These are phyloP conservation scores for Kingdonia uniflora DNA, from an alignment of 164 flowering plant genomes.

Conservation along the genomic window DNA sequence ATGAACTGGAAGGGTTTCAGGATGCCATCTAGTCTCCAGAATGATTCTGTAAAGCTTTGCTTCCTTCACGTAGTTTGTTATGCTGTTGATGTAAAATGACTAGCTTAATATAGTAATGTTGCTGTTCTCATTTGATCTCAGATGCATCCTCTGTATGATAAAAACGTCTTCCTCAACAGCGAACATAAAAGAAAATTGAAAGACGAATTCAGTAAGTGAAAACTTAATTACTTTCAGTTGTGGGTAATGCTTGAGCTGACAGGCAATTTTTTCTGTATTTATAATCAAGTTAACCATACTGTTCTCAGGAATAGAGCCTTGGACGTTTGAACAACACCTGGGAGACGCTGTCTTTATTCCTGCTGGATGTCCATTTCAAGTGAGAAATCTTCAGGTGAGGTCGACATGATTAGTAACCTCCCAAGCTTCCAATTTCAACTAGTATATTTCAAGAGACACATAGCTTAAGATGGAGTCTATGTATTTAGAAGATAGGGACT, in stretches of 20 bases:
- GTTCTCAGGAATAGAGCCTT: constrained; percentile 76
- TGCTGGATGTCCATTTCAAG: constrained; percentile 93
- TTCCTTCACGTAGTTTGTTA: constrained; percentile 1
- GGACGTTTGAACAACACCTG: constrained; percentile 78
- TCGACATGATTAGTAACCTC: neutral
- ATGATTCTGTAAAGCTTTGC: constrained; percentile 32
- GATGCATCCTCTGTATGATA: constrained; percentile 49
- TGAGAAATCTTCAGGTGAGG: constrained; percentile 69
- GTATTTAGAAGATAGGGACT: neutral
- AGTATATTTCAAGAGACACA: too few relatives aligned
- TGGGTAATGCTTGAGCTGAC: too few relatives aligned
- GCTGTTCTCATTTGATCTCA: constrained; percentile 21
- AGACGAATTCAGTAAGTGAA: constrained; percentile 68
- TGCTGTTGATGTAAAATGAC: neutral
- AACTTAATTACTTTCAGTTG: neutral
- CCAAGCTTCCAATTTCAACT: neutral
- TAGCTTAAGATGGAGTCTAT: too few relatives aligned
- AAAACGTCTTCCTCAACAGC: constrained; percentile 37
- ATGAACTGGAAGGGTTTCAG: constrained; percentile 40
- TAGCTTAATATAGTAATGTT: constrained; percentile 1
- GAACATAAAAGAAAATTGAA: constrained; percentile 59
- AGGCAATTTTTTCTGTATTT: neutral
- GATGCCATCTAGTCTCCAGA: constrained; percentile 12
- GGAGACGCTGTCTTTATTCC: constrained; percentile 90
- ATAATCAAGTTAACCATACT: neutral